These are phyloP conservation scores for Collariella sp. DNA, from an alignment of 495 filamentous ascomycete genomes.

Conservation along the genomic window DNA sequence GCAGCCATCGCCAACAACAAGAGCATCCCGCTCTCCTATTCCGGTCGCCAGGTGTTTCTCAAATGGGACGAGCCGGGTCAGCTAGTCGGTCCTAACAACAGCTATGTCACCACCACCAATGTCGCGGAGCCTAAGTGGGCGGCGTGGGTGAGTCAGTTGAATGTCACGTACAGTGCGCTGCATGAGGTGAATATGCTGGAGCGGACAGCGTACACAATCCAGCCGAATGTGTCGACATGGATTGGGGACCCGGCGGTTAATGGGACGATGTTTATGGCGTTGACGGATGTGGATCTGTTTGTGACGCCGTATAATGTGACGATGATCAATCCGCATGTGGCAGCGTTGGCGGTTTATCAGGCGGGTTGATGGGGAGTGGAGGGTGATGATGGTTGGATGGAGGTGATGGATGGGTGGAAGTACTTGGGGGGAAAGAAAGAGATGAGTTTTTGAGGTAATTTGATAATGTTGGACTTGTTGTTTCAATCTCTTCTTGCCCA, in stretches of 20 bases:
- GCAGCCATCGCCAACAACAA: constrained; percentile 61
- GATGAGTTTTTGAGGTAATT: no score
- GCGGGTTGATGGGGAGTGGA: no score
- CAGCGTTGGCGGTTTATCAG: constrained; percentile 68
- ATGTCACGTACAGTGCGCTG: constrained; percentile 71
- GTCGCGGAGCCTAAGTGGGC: constrained; percentile 59
- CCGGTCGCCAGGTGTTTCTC: constrained; percentile 64
- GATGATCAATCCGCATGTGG: constrained; percentile 67
- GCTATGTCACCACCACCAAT: constrained; percentile 56
- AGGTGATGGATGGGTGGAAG: no score
- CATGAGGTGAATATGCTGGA: constrained; percentile 34
- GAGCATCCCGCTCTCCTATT: constrained; percentile 59
- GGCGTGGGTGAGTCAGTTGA: constrained; percentile 74
- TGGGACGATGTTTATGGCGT: constrained; percentile 67
- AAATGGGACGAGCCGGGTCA: constrained; percentile 65
- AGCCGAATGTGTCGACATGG: constrained; percentile 57
- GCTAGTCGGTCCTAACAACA: constrained; percentile 69
- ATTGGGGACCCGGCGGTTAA: constrained; percentile 63
- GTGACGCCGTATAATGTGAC: constrained; percentile 71
- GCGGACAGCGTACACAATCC: constrained; percentile 56
- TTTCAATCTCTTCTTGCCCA: no score
- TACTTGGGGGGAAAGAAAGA: no score
- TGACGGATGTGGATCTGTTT: constrained; percentile 61
- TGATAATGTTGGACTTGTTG: no score
- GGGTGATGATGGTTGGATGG: no score